Conservation (phyloP, 306 rosid species). For the Lathyrus aphaca region DNA sequence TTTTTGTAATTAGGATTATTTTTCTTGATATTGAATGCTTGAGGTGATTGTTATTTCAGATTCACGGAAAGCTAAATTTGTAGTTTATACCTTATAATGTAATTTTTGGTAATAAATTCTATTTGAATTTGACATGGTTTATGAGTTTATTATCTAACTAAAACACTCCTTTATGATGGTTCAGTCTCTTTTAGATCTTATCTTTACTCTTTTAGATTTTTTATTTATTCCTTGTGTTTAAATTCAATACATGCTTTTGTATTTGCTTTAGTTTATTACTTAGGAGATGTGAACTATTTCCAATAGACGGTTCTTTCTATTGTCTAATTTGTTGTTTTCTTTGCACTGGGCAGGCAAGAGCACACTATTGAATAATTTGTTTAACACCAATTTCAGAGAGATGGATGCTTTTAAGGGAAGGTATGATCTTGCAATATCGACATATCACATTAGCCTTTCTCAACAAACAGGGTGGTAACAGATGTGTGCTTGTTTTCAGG, state of each 20-base stretch:
- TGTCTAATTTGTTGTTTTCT: constrained; percentile 22
- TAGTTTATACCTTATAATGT: constrained; percentile 24
- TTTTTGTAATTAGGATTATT: constrained; percentile 23
- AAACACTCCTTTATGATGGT: constrained; percentile 18
- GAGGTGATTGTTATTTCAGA: constrained; percentile 30
- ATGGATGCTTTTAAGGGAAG: constrained; percentile 99
- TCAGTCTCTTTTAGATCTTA: neutral
- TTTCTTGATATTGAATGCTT: constrained; percentile 25
- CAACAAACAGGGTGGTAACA: constrained; percentile 9
- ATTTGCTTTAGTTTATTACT: constrained; percentile 19
- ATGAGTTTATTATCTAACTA: constrained; percentile 17
- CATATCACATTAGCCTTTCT: constrained; percentile 16
- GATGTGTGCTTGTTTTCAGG: constrained; percentile 58
- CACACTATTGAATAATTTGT: constrained; percentile 80
- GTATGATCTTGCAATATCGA: constrained; percentile 50
- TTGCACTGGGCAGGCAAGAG: constrained; percentile 80
- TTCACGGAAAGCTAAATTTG: constrained; percentile 16
- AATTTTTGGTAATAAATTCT: constrained; percentile 16
- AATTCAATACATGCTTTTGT: constrained; percentile 17
- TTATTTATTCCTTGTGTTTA: constrained; percentile 27
- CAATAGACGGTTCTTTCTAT: neutral
- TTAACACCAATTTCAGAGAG: constrained; percentile 86
- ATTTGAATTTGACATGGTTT: constrained; percentile 29
- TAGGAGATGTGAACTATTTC: neutral
- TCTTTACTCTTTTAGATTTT: constrained; percentile 3